A percentile compares a stretch with the other conserved stretches of the same genome.
Evolutionary conservation across 225 moss, liverwort and hornwort genomes (phyloP).

Genomic region (Thuidium tamariscinum): DNA sequence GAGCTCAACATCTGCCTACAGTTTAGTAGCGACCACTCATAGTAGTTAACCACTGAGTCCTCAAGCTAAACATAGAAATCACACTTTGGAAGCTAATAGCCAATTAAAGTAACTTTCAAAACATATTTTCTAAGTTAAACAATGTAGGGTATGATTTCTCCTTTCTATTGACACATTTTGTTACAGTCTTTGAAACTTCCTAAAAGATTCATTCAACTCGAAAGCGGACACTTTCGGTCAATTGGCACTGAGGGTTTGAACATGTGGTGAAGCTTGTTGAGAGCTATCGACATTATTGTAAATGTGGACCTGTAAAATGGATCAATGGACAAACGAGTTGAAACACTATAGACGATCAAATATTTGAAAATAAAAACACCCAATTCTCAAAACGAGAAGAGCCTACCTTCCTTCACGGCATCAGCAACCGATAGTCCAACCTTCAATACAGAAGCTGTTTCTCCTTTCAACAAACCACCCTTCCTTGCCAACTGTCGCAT

Average conservation of each 20-base stretch:
- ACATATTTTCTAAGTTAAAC: background rate
- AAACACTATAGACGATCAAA: background rate
- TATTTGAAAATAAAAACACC: background rate
- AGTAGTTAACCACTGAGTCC: background rate
- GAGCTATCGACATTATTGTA: background rate
- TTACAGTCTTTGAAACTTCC: background rate
- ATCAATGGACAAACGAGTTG: background rate
- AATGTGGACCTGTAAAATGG: background rate
- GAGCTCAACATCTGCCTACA: background rate
- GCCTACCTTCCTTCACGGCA: conserved; percentile 41
- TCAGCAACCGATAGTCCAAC: conserved; percentile 32
- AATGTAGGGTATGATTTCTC: background rate
- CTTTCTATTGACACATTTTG: background rate
- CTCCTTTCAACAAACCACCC: conserved; percentile 28
- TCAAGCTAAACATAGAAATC: background rate
- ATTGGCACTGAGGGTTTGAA: background rate
- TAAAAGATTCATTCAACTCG: background rate
- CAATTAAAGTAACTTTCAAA: background rate
- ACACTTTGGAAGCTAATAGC: background rate
- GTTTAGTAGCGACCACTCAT: background rate
- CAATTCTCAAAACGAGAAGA: background rate
- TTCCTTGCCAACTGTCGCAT: conserved; percentile 50
- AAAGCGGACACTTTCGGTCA: background rate
- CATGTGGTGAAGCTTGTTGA: background rate
- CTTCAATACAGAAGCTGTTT: conserved; percentile 4